phyloP scores from a whole-genome alignment of 2,329 filamentous ascomycete species.

The Magnaporthiopsis incrustans region DNA sequence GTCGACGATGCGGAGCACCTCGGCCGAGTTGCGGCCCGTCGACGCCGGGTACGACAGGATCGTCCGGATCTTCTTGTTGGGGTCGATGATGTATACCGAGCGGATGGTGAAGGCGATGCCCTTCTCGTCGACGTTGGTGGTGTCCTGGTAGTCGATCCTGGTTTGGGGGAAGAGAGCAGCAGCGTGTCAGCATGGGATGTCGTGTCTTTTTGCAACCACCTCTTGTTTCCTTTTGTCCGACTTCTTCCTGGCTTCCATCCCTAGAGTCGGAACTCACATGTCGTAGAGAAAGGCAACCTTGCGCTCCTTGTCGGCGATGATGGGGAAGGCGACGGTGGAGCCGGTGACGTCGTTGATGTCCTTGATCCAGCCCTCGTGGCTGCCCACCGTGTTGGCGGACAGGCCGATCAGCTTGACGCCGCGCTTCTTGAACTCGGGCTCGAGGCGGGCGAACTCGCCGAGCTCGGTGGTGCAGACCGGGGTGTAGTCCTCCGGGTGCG shows the following conservation, averaged over 20 bases:
- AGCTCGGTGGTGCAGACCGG: slow-evolving; percentile 93
- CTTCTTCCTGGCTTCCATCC: too few species aligned
- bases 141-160: slow-evolving; percentile 65
- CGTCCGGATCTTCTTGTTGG: slow-evolving; percentile 84
- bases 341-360: slow-evolving; percentile 76
- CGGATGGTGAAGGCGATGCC: slow-evolving; percentile 90
- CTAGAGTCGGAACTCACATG: slow-evolving; percentile 38
- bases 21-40: slow-evolving; percentile 74
- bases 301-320: slow-evolving; percentile 72
- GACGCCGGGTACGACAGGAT: slow-evolving; percentile 90
- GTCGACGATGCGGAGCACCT: slow-evolving; percentile 72
- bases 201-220: not conserved
- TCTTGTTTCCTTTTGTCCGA: too few species aligned
- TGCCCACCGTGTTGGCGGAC: slow-evolving; percentile 75
- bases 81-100: slow-evolving; percentile 91
- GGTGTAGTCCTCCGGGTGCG: slow-evolving; percentile 84
- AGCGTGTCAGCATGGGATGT: slow-evolving; percentile 27
- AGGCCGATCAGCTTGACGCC: slow-evolving; percentile 88
- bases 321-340: slow-evolving; percentile 64
- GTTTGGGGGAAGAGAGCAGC: not conserved
- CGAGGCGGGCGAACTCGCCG: slow-evolving; percentile 83
- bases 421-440: slow-evolving; percentile 79
- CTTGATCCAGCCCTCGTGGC: slow-evolving; percentile 83
- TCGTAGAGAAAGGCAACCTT: slow-evolving; percentile 70
- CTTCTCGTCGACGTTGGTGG: slow-evolving; percentile 73